Percentiles rank a stretch among this genome's conserved stretches.
phyloP scores from a whole-genome alignment of 495 filamentous ascomycete genomes.

The Mytilinidion resinicola region DNA sequence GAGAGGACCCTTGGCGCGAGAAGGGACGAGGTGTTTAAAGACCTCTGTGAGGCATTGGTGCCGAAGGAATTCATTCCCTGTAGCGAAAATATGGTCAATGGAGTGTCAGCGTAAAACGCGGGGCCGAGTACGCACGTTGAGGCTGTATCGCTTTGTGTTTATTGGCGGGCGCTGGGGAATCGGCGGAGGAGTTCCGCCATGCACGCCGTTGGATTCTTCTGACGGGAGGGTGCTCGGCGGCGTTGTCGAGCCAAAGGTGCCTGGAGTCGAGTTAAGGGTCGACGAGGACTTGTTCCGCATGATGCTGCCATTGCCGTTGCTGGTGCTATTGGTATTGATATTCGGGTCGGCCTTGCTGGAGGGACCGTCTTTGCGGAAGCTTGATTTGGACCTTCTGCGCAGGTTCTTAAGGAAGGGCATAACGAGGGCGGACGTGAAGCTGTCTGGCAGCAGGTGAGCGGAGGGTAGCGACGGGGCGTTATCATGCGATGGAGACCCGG shows the following conservation, averaged over 20 bases:
- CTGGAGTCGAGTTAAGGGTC: constrained; percentile 51
- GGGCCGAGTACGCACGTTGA: constrained; percentile 26
- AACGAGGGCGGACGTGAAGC: not conserved
- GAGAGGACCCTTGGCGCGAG: constrained; percentile 74
- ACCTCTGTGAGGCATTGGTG: constrained; percentile 25
- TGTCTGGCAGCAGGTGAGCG: not conserved
- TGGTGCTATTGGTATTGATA: constrained; percentile 16
- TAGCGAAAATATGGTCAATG: constrained; percentile 38
- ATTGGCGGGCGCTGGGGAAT: constrained; percentile 27
- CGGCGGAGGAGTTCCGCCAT: constrained; percentile 41
- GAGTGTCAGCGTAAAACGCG: not conserved
- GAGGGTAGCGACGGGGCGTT: not conserved
- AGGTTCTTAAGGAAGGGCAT: constrained; percentile 68
- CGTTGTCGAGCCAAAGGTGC: constrained; percentile 46
- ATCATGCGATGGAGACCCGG: not conserved
- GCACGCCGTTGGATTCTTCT: constrained; percentile 43
- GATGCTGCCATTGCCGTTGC: constrained; percentile 10
- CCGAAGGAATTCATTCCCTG: constrained; percentile 37
- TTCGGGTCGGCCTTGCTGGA: constrained; percentile 41
- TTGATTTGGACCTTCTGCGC: constrained; percentile 51
- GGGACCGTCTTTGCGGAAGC: constrained; percentile 49
- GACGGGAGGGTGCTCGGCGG: constrained; percentile 56
- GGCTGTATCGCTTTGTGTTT: constrained; percentile 38
- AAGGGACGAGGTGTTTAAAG: constrained; percentile 53
- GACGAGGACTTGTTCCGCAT: constrained; percentile 52